Evolutionary conservation across 1,139 yeast genomes (phyloP).

Genomic region (Lipomyces yarrowii): DNA sequence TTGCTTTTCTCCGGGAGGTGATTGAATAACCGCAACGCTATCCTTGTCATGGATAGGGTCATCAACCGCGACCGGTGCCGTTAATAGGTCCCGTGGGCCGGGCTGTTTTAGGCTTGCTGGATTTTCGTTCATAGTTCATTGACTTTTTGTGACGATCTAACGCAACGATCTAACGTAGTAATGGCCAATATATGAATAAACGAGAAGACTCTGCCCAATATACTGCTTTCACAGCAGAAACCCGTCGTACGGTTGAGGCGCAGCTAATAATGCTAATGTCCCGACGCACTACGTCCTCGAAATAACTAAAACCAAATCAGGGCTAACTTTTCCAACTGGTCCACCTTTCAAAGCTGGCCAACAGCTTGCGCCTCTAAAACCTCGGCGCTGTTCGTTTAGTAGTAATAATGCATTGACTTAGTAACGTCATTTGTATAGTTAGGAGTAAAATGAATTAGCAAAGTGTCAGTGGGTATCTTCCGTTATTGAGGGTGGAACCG

Average conservation of each 20-base stretch:
- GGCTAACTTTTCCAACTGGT: background rate
- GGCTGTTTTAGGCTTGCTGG: conserved; percentile 16
- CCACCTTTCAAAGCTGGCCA: no score
- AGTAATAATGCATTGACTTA: no score
- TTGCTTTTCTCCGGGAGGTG: conserved; percentile 37
- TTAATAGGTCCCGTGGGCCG: conserved; percentile 8
- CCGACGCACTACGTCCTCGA: no score
- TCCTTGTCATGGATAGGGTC: conserved; percentile 20
- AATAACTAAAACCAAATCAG: background rate
- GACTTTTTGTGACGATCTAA: background rate
- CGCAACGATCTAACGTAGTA: background rate
- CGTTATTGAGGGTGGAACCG: no score
- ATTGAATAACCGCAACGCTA: conserved; percentile 11
- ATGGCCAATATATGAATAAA: background rate
- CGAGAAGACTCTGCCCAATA: background rate
- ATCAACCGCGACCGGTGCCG: conserved; percentile 14
- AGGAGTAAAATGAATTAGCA: no score
- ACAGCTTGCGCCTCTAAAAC: no score
- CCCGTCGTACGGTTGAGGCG: background rate
- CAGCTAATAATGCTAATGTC: background rate
- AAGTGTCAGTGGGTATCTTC: no score
- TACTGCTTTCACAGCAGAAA: background rate
- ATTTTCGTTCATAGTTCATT: conserved; percentile 9
- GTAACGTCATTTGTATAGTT: no score
- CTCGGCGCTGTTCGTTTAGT: no score